Percentiles rank a stretch among this genome's conserved stretches.
Evolutionary conservation across 176 grass and related monocot genomes (phyloP).

Genomic region (Eleusine indica): DNA sequence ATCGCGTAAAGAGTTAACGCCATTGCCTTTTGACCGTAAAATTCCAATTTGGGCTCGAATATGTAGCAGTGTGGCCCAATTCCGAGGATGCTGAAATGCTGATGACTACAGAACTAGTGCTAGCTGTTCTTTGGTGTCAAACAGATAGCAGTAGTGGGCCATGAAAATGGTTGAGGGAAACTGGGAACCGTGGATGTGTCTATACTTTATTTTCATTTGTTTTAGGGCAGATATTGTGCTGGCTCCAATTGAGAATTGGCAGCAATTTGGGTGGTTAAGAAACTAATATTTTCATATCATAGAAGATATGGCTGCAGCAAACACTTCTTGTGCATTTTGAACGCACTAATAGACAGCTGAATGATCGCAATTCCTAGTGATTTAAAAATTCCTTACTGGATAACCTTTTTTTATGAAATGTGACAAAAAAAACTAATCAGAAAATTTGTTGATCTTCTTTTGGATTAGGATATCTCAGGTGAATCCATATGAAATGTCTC

Average conservation of each 20-base stretch:
- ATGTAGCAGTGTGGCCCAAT: not conserved
- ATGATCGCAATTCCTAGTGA: not conserved
- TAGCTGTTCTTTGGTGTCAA: not conserved
- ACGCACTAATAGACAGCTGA: not conserved
- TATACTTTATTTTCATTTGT: constrained; percentile 11
- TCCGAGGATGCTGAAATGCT: constrained; percentile 11
- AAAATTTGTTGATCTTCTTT: not conserved
- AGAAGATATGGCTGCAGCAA: not conserved
- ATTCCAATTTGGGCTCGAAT: constrained; percentile 36
- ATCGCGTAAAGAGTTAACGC: not conserved
- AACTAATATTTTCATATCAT: not conserved
- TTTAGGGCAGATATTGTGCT: constrained; percentile 21
- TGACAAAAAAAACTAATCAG: not conserved
- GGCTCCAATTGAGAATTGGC: not conserved
- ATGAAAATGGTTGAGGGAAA: not conserved
- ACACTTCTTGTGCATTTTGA: not conserved
- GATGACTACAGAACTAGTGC: not conserved
- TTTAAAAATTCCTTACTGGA: not conserved
- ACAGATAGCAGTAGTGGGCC: not conserved
- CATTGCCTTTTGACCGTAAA: constrained; percentile 3
- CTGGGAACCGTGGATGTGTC: not conserved
- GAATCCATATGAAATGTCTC: constrained; percentile 1
- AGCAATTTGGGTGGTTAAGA: constrained; percentile 8
- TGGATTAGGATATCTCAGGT: not conserved
- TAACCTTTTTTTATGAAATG: not conserved